Evolutionary conservation across 2,329 filamentous ascomycete species (phyloP).

Genomic region (Penicillium freii): DNA sequence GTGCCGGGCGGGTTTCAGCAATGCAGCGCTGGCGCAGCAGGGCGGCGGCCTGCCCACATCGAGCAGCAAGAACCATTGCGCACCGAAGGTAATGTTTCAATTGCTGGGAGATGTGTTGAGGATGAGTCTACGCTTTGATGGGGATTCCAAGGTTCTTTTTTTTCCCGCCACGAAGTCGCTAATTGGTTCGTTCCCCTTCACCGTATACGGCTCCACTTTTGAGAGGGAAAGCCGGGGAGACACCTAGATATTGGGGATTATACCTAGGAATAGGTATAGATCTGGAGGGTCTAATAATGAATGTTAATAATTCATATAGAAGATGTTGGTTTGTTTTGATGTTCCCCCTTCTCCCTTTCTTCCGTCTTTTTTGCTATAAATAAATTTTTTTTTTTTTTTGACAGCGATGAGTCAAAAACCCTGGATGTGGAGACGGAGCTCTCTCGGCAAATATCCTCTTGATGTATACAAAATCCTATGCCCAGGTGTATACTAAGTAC

Average conservation of each 20-base stretch:
- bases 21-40: conserved; percentile 45
- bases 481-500: too few species aligned
- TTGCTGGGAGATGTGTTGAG: conserved; percentile 22
- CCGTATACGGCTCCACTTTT: conserved; percentile 26
- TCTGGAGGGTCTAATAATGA: background rate
- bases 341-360: background rate
- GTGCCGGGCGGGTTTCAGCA: conserved; percentile 36
- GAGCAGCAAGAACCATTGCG: conserved; percentile 48
- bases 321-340: background rate
- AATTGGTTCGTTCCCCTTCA: conserved; percentile 24
- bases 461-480: background rate
- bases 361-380: background rate
- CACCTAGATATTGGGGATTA: background rate
- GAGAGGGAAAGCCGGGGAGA: background rate
- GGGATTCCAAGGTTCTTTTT: conserved; percentile 21
- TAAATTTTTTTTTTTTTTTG: conserved; percentile 6
- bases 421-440: conserved; percentile 4
- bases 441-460: background rate
- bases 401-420: conserved; percentile 29
- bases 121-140: conserved; percentile 22
- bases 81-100: conserved; percentile 26
- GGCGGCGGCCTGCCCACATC: conserved; percentile 44
- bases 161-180: conserved; percentile 22
- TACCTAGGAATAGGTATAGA: background rate
- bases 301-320: background rate